These are phyloP conservation scores for Exophiala viscosa DNA, from an alignment of 2,329 filamentous ascomycete genomes.

Conservation along the genomic window DNA sequence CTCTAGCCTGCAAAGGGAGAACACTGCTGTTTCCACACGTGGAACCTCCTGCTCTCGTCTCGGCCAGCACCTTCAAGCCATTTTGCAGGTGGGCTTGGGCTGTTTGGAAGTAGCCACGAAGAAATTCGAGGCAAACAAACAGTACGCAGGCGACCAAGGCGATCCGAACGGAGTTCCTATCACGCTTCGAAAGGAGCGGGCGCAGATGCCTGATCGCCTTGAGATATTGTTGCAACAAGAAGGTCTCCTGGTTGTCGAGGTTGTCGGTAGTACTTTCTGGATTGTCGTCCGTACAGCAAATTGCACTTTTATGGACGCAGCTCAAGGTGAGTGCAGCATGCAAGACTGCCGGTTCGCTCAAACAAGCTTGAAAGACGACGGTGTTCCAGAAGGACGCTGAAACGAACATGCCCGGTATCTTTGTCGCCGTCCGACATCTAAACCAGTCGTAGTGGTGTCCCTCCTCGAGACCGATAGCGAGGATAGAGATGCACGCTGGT, in stretches of 20 bases:
- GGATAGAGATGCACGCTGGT: neutral
- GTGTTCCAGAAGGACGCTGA: slow-evolving; percentile 38
- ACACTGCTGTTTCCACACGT: neutral
- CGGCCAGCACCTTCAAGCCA: slow-evolving; percentile 32
- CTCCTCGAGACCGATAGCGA: slow-evolving; percentile 21
- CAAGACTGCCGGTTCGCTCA: slow-evolving; percentile 39
- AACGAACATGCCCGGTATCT: slow-evolving; percentile 37
- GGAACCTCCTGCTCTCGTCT: neutral
- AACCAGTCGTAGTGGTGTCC: slow-evolving; percentile 33
- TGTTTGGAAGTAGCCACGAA: slow-evolving; percentile 34
- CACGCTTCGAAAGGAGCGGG: slow-evolving; percentile 27
- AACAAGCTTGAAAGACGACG: slow-evolving; percentile 39
- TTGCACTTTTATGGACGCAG: slow-evolving; percentile 33
- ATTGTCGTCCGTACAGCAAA: neutral
- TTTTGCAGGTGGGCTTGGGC: slow-evolving; percentile 33
- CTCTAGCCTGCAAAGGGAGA: neutral
- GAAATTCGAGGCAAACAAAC: slow-evolving; percentile 41
- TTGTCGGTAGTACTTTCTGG: neutral
- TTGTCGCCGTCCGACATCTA: slow-evolving; percentile 27
- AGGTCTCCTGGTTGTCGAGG: slow-evolving; percentile 15
- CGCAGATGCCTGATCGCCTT: slow-evolving; percentile 39
- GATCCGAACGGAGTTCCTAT: slow-evolving; percentile 33
- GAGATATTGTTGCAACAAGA: slow-evolving; percentile 40
- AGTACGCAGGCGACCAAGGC: slow-evolving; percentile 41
- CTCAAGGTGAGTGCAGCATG: slow-evolving; percentile 43